Percentiles rank a stretch among this genome's conserved stretches.
Conservation (phyloP, 2,329 filamentous ascomycete genomes). For the Neopestalotiopsis sp. region DNA sequence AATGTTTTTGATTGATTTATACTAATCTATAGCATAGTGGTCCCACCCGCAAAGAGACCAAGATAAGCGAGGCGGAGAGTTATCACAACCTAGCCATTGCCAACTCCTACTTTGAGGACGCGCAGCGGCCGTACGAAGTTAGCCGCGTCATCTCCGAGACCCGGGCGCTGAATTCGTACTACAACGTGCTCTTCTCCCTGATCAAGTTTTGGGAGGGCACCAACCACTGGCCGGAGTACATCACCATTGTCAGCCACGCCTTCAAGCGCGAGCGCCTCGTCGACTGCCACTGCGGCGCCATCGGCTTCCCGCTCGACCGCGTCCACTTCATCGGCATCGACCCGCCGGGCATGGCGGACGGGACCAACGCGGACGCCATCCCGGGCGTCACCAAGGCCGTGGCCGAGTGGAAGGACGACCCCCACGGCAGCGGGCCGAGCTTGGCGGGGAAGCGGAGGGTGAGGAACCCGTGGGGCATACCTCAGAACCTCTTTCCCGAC, state of each 20-base stretch:
- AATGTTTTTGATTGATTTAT: neutral
- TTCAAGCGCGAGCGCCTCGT: conserved; percentile 72
- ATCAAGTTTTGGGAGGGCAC: conserved; percentile 57
- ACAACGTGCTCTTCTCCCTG: conserved; percentile 82
- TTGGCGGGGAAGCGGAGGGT: conserved; percentile 53
- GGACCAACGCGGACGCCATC: conserved; percentile 45
- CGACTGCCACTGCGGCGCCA: conserved; percentile 66
- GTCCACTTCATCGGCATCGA: conserved; percentile 68
- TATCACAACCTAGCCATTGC: conserved; percentile 61
- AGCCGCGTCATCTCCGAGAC: conserved; percentile 65
- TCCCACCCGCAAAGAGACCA: conserved; percentile 64
- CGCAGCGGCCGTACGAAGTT: conserved; percentile 27
- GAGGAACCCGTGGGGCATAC: conserved; percentile 55
- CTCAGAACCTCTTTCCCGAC: conserved; percentile 51
- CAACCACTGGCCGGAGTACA: conserved; percentile 56
- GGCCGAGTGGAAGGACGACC: conserved; percentile 57
- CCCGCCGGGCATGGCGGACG: conserved; percentile 55
- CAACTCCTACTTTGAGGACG: conserved; percentile 52
- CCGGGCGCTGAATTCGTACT: conserved; percentile 81
- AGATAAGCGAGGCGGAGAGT: conserved; percentile 65
- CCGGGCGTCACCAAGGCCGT: conserved; percentile 49
- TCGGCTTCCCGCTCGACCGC: conserved; percentile 56
- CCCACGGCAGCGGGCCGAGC: conserved; percentile 52
- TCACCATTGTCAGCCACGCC: conserved; percentile 72
- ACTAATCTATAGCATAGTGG: conserved; percentile 49